phyloP scores from a whole-genome alignment of 2,329 filamentous ascomycete genomes.

The Claviceps spartinae region DNA sequence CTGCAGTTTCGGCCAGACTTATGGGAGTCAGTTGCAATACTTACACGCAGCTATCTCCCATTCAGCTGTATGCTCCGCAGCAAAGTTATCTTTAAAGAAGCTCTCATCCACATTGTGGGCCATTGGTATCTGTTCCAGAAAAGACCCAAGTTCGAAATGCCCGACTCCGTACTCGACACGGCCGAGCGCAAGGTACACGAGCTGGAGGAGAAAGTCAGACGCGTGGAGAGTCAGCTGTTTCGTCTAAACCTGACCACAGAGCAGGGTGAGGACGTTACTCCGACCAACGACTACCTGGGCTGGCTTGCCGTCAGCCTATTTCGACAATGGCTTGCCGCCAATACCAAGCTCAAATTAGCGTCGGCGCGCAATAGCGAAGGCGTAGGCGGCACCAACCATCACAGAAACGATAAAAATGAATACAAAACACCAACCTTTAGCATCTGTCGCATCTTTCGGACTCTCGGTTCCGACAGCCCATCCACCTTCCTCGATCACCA shows the following conservation, averaged over 20 bases:
- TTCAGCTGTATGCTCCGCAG: slow-evolving; percentile 76
- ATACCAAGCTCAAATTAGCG: slow-evolving; percentile 56
- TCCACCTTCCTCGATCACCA: slow-evolving; percentile 66
- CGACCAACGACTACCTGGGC: slow-evolving; percentile 68
- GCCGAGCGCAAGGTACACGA: slow-evolving; percentile 95
- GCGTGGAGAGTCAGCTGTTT: slow-evolving; percentile 71
- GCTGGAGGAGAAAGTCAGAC: slow-evolving; percentile 66
- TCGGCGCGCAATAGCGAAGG: slow-evolving; percentile 17
- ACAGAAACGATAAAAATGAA: slow-evolving; percentile 11
- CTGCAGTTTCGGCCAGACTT: slow-evolving; percentile 80
- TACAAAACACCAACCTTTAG: slow-evolving; percentile 38
- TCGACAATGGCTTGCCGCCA: slow-evolving; percentile 85
- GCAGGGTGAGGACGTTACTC: slow-evolving; percentile 69
- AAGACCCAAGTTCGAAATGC: slow-evolving; percentile 60
- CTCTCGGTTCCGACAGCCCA: slow-evolving; percentile 48
- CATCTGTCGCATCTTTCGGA: slow-evolving; percentile 61
- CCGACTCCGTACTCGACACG: slow-evolving; percentile 66
- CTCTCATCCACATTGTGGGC: slow-evolving; percentile 83
- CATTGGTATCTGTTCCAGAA: slow-evolving; percentile 82
- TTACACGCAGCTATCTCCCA: slow-evolving; percentile 68
- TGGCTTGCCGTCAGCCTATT: slow-evolving; percentile 84
- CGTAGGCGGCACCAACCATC: background rate
- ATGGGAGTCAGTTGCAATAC: slow-evolving; percentile 95
- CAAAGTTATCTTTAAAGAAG: slow-evolving; percentile 74
- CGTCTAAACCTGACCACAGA: slow-evolving; percentile 65